phyloP scores from a whole-genome alignment of 352 stramenopile species.

The Globisporangium parvum region DNA sequence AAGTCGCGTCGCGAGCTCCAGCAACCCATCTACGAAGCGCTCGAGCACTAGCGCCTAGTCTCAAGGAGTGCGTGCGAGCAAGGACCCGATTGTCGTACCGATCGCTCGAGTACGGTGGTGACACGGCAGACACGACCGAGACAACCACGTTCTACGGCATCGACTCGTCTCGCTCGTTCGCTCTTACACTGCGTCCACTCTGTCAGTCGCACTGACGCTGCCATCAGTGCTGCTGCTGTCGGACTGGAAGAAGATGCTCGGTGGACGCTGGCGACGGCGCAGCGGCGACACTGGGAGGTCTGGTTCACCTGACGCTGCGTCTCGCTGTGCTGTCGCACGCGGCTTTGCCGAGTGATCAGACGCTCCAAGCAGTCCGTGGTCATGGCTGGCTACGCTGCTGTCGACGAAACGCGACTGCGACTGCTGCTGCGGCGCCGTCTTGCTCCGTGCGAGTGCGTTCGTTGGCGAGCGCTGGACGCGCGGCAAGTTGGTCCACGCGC shows the following conservation, averaged over 20 bases:
- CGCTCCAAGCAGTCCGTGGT: too few relatives aligned
- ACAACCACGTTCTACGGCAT: not conserved
- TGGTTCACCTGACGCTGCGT: conserved; percentile 3
- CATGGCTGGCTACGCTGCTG: too few relatives aligned
- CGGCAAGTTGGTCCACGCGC: conserved; percentile 72
- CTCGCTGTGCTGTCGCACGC: too few relatives aligned
- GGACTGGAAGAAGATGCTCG: conserved; percentile 19
- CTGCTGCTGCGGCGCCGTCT: not conserved
- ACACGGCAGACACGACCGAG: too few relatives aligned
- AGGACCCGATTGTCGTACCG: not conserved
- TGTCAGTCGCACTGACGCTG: conserved; percentile 8
- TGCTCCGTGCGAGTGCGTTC: conserved; percentile 6
- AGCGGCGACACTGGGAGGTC: conserved; percentile 28
- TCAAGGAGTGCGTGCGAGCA: not conserved
- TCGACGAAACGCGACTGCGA: too few relatives aligned
- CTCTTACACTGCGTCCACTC: conserved; percentile 25
- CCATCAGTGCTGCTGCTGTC: conserved; percentile 9
- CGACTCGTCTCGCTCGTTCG: too few relatives aligned
- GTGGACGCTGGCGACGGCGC: conserved; percentile 22
- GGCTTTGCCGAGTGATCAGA: too few relatives aligned
- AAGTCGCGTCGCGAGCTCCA: conserved; percentile 26
- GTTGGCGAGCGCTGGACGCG: conserved; percentile 60
- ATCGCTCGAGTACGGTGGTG: too few relatives aligned
- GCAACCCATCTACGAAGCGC: conserved; percentile 24
- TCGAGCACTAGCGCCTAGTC: not conserved